phyloP scores from a whole-genome alignment of 257 asterid species.

The Euphrasia confusa region DNA sequence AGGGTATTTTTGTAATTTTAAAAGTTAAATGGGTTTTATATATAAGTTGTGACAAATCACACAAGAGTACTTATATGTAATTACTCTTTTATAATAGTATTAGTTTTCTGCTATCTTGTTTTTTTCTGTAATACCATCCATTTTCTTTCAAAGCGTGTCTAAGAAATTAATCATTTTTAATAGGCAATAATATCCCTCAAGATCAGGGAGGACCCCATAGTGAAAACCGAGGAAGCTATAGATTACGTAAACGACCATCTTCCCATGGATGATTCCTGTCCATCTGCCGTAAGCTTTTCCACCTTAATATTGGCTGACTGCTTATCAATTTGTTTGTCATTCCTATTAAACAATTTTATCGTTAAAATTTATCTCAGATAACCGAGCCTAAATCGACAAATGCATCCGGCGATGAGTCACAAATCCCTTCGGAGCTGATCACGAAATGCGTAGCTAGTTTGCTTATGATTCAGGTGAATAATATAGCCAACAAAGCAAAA shows the following conservation, averaged over 20 bases:
- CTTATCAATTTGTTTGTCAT: constrained; percentile 16
- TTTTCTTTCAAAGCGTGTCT: constrained; percentile 1
- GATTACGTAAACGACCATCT: constrained; percentile 51
- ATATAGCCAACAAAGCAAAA: background rate
- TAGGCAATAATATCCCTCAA: constrained; percentile 71
- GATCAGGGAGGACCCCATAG: constrained; percentile 41
- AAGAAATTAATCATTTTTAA: constrained; percentile 2
- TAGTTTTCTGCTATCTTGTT: background rate
- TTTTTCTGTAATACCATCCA: background rate
- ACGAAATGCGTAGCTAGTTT: constrained; percentile 72
- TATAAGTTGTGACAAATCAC: too few relatives aligned
- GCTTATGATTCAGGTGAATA: constrained; percentile 77
- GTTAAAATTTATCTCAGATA: constrained; percentile 38
- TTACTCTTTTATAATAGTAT: too few relatives aligned
- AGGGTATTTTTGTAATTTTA: too few relatives aligned
- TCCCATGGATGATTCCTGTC: constrained; percentile 34
- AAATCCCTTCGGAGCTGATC: constrained; percentile 72
- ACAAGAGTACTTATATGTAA: too few relatives aligned
- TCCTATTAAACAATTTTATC: constrained; percentile 13
- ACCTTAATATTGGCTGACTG: constrained; percentile 9
- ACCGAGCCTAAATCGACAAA: constrained; percentile 37
- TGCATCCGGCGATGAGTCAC: constrained; percentile 47
- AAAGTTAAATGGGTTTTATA: too few relatives aligned
- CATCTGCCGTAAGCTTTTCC: constrained; percentile 38
- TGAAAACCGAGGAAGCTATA: constrained; percentile 69